phyloP scores from a whole-genome alignment of 2,329 filamentous ascomycete species.

The Trichoderma gracile region DNA sequence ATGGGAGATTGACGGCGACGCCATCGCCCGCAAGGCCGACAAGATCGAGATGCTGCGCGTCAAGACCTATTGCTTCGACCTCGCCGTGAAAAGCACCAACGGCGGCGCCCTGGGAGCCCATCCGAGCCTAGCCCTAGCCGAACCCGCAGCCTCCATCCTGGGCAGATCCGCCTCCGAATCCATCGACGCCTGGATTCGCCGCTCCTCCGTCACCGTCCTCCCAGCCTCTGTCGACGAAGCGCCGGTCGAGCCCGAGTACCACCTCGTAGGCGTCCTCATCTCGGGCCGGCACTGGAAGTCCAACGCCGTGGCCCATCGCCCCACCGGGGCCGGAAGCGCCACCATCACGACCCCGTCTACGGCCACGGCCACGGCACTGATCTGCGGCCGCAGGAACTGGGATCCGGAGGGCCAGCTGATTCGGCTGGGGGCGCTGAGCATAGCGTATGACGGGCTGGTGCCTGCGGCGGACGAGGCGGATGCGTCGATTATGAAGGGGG shows the following conservation, averaged over 20 bases:
- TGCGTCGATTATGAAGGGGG: constrained; percentile 34
- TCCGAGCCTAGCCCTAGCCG: constrained; percentile 11
- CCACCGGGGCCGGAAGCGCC: constrained; percentile 18
- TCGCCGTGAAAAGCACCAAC: constrained; percentile 30
- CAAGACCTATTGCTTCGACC: constrained; percentile 39
- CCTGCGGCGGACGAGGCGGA: constrained; percentile 30
- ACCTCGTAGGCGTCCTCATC: constrained; percentile 35
- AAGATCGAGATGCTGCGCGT: constrained; percentile 39
- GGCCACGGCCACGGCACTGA: constrained; percentile 34
- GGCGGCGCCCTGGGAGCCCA: constrained; percentile 22
- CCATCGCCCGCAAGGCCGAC: constrained; percentile 33
- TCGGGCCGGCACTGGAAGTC: constrained; percentile 38
- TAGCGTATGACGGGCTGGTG: constrained; percentile 34
- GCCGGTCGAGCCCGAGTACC: constrained; percentile 28
- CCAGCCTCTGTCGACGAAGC: constrained; percentile 17
- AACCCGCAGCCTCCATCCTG: constrained; percentile 28
- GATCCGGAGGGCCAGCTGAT: constrained; percentile 34
- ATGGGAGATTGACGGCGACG: constrained; percentile 42
- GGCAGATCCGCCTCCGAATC: constrained; percentile 29
- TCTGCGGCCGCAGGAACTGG: constrained; percentile 36
- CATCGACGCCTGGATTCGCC: constrained; percentile 29
- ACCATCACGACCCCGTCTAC: background rate
- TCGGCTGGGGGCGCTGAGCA: constrained; percentile 37
- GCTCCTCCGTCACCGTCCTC: constrained; percentile 31
- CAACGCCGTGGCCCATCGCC: background rate